Percentiles rank a stretch among this genome's conserved stretches.
Conservation (phyloP, 768 basidiomycete genomes). For the Coprinopsis strossmayeri region DNA sequence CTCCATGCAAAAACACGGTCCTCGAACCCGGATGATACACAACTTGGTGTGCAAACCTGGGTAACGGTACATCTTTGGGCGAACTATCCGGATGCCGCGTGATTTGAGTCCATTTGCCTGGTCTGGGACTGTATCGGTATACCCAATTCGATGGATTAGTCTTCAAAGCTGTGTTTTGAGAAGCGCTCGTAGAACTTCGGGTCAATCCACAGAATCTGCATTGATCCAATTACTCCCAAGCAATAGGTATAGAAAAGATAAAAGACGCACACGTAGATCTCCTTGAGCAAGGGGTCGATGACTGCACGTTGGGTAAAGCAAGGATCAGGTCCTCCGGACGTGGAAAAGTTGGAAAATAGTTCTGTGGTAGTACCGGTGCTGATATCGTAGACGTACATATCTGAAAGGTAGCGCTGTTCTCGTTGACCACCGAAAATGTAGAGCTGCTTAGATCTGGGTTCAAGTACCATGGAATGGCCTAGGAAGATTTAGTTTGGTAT, state of each 20-base stretch:
- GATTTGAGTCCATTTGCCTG: constrained; percentile 63
- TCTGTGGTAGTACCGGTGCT: constrained; percentile 50
- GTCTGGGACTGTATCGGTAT: constrained; percentile 51
- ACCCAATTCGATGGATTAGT: constrained; percentile 58
- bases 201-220: constrained; percentile 60
- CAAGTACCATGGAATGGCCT: constrained; percentile 83
- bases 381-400: constrained; percentile 73
- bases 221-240: too few species aligned
- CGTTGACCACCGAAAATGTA: constrained; percentile 74
- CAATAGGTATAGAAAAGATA: background rate
- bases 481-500: background rate
- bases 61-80: constrained; percentile 36
- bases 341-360: constrained; percentile 55
- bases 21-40: constrained; percentile 58
- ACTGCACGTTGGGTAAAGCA: constrained; percentile 73
- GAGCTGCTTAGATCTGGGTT: constrained; percentile 47
- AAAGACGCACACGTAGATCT: constrained; percentile 64
- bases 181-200: constrained; percentile 29
- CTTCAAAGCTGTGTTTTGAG: constrained; percentile 33
- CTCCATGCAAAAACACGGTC: constrained; percentile 67
- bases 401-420: constrained; percentile 59
- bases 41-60: constrained; percentile 76
- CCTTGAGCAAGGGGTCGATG: constrained; percentile 52
- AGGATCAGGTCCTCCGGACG: constrained; percentile 59
- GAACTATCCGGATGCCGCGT: constrained; percentile 28